Base-by-base conservation (phyloP, 768 basidiomycete species). In the Auriscalpium orientale region DNA sequence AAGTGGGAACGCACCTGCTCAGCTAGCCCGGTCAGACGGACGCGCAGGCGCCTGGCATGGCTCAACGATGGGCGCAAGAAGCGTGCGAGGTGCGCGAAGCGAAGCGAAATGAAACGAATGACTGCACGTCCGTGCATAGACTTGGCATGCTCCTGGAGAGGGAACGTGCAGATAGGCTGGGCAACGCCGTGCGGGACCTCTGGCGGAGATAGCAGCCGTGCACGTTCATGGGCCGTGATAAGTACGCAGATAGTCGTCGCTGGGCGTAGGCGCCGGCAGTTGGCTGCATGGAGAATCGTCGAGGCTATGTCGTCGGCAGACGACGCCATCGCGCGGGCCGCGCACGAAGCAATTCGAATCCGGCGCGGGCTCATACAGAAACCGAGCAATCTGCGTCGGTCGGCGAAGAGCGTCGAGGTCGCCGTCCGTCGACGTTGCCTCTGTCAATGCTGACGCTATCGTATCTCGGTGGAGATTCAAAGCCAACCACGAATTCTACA, bases 281-380 rank as follows among this genome's bases (percentile, higher is more conserved):
- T 18, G 21, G n/a, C 38, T 18, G 45, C 53, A 36, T 49, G 60
- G 60, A 35, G 58, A 61, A 61, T 59, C 36, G 50, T 61, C 60
- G 60, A 61, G 20, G 38, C 28, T 50, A 51, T 56, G 7, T 59
- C 53, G 60, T 54, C 44, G 50, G 36, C 22, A 22, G 28, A 28
- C 28, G 28, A 28, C 28, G 28, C 28, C 28, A 28, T 28, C 28
- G 28, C 28, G 22, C 22, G 22, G 3, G 22, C 22, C 22, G 22
- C 22, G 22, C 22, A 5, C 22, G 22, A 28, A 28, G 22, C 22
- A 28, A n/a, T n/a, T n/a, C n/a, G n/a, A n/a, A n/a, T n/a, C n/a
- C 22, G 22, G 28, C 28, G 28, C 28, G 28, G 28, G 28, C 7
- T 28, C 28, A 28, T 28, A 28, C 28, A 28, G 2, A 28, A 28